Evolutionary conservation across 208 protist genomes (phyloP).

Genomic region (Angomonas ambiguus): DNA sequence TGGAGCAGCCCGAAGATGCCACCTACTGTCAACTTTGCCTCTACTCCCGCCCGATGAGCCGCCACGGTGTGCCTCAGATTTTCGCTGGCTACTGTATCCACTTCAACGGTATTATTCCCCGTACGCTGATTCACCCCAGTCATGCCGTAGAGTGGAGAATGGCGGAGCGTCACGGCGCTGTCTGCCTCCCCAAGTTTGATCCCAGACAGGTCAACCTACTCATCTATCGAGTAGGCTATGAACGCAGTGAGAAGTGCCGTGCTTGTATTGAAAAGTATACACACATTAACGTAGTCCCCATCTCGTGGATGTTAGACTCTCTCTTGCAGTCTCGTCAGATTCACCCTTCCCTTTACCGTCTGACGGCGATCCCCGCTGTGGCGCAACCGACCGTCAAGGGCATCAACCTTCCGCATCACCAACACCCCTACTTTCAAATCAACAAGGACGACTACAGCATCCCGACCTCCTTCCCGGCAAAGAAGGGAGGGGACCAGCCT

Average conservation of each 20-base stretch:
- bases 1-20: conserved; percentile 37
- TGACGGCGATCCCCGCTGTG: conserved; percentile 66
- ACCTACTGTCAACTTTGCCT: conserved; percentile 73
- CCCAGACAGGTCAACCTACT: conserved; percentile 54
- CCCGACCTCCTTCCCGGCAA: conserved; percentile 52
- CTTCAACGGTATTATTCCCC: conserved; percentile 89
- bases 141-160: conserved; percentile 89
- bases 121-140: conserved; percentile 74
- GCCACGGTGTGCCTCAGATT: conserved; percentile 74
- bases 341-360: conserved; percentile 60
- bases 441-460: conserved; percentile 78
- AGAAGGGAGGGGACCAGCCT: conserved; percentile 10
- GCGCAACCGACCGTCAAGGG: conserved; percentile 61
- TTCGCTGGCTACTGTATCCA: conserved; percentile 80
- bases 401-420: conserved; percentile 70
- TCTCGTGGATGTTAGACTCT: conserved; percentile 86
- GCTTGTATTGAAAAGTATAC: conserved; percentile 51
- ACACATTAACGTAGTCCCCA: conserved; percentile 59
- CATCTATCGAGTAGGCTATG: conserved; percentile 83
- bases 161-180: conserved; percentile 83
- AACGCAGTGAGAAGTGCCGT: conserved; percentile 87
- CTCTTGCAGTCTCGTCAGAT: conserved; percentile 87
- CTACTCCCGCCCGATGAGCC: conserved; percentile 58
- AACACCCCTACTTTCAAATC: conserved; percentile 84
- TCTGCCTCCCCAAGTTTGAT: conserved; percentile 60